Conservation (phyloP, 2,329 filamentous ascomycete species). For the Trichoderma koningiopsis region DNA sequence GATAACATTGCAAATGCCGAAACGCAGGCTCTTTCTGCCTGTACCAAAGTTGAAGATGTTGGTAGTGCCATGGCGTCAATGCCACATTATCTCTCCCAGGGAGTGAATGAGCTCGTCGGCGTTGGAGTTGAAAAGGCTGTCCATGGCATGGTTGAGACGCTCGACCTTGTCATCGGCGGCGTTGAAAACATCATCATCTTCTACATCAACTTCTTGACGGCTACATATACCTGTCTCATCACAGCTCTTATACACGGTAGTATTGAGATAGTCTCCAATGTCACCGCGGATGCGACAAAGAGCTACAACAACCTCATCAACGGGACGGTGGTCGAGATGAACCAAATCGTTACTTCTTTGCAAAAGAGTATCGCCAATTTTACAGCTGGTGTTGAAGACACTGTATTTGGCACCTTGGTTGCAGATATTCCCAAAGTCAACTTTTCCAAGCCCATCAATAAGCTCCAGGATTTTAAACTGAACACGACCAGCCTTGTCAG, state of each 20-base stretch:
- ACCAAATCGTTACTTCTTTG: slow-evolving; percentile 56
- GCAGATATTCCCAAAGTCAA: slow-evolving; percentile 58
- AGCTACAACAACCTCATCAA: slow-evolving; percentile 54
- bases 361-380: slow-evolving; percentile 54
- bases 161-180: slow-evolving; percentile 77
- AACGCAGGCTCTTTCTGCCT: slow-evolving; percentile 81
- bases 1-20: slow-evolving; percentile 76
- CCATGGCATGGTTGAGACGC: slow-evolving; percentile 74
- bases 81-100: slow-evolving; percentile 89
- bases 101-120: slow-evolving; percentile 84
- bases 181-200: slow-evolving; percentile 89
- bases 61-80: slow-evolving; percentile 97
- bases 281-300: slow-evolving; percentile 55
- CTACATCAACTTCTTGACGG: slow-evolving; percentile 86
- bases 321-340: slow-evolving; percentile 61
- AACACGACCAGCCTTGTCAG: slow-evolving; percentile 66
- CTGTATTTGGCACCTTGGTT: slow-evolving; percentile 54
- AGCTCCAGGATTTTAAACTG: slow-evolving; percentile 71
- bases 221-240: slow-evolving; percentile 87
- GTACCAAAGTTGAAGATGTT: slow-evolving; percentile 87
- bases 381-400: slow-evolving; percentile 44
- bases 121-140: slow-evolving; percentile 79
- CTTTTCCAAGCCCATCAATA: slow-evolving; percentile 63
- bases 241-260: slow-evolving; percentile 79
- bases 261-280: slow-evolving; percentile 65